Evolutionary conservation across 208 protist genomes (phyloP).

Genomic region (Wallacemonas sp.): DNA sequence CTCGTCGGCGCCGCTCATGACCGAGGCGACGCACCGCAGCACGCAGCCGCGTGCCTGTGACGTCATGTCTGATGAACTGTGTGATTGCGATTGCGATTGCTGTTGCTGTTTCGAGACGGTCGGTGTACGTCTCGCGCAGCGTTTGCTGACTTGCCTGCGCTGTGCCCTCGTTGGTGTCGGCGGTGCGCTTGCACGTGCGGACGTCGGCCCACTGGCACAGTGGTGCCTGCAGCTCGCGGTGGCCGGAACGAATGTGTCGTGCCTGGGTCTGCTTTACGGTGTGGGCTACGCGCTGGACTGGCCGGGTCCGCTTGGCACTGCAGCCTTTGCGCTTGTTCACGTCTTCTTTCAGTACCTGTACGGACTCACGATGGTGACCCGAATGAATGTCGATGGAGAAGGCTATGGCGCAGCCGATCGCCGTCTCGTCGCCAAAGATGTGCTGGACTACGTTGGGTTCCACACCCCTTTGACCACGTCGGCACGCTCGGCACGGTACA

Average conservation of each 20-base stretch:
- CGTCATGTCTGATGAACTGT: too few relatives aligned
- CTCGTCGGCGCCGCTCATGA: too few relatives aligned
- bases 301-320: background rate
- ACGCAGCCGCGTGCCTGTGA: too few relatives aligned
- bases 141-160: background rate
- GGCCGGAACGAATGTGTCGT: conserved; percentile 4
- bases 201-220: background rate
- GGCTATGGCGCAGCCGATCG: background rate
- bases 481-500: background rate
- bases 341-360: conserved; percentile 2
- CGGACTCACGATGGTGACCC: background rate
- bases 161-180: background rate
- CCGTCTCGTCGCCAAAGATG: background rate
- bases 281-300: background rate
- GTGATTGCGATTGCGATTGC: background rate
- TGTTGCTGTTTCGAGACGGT: background rate
- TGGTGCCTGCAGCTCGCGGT: background rate
- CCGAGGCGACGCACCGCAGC: too few relatives aligned
- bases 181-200: background rate
- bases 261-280: conserved; percentile 9
- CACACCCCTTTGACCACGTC: background rate
- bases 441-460: conserved; percentile 9
- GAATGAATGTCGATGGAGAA: background rate
- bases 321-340: background rate
- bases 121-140: conserved; percentile 6